A percentile compares a stretch with the other conserved stretches of the same genome.
Conservation (phyloP, 2,329 filamentous ascomycete genomes). For the Phyllosticta citrichinensis region DNA sequence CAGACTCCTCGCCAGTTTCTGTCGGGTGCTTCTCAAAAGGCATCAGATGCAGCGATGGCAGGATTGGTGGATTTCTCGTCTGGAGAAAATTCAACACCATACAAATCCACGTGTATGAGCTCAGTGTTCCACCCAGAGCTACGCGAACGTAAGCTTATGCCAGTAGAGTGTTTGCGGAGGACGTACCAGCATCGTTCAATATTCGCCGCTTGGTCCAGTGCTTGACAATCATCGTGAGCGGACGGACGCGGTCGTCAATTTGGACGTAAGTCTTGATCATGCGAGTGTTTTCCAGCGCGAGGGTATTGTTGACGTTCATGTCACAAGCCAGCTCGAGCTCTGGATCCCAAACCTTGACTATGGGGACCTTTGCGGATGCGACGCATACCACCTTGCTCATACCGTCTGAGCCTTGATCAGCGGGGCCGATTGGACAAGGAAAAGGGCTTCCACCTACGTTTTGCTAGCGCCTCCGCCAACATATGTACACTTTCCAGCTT, state of each 20-base stretch:
- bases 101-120: constrained; percentile 99
- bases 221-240: constrained; percentile 93
- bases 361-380: constrained; percentile 88
- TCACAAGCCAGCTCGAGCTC: constrained; percentile 83
- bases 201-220: constrained; percentile 91
- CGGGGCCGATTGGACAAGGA: neutral
- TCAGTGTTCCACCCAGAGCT: constrained; percentile 89
- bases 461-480: constrained; percentile 75
- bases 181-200: constrained; percentile 89
- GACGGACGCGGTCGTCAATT: constrained; percentile 80
- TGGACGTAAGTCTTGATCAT: constrained; percentile 98
- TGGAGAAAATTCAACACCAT: constrained; percentile 96
- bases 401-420: constrained; percentile 54
- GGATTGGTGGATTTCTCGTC: constrained; percentile 68
- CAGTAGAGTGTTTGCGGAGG: neutral
- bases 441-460: constrained; percentile 50
- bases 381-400: constrained; percentile 97
- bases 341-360: constrained; percentile 98
- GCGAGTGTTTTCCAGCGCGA: constrained; percentile 89
- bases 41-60: constrained; percentile 75
- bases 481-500: constrained; percentile 83
- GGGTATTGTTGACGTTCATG: constrained; percentile 97
- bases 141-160: constrained; percentile 13
- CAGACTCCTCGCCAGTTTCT: constrained; percentile 56
- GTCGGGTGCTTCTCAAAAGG: constrained; percentile 51